phyloP scores from a whole-genome alignment of 2,329 filamentous ascomycete species.

The Aspergillus floridensis region DNA sequence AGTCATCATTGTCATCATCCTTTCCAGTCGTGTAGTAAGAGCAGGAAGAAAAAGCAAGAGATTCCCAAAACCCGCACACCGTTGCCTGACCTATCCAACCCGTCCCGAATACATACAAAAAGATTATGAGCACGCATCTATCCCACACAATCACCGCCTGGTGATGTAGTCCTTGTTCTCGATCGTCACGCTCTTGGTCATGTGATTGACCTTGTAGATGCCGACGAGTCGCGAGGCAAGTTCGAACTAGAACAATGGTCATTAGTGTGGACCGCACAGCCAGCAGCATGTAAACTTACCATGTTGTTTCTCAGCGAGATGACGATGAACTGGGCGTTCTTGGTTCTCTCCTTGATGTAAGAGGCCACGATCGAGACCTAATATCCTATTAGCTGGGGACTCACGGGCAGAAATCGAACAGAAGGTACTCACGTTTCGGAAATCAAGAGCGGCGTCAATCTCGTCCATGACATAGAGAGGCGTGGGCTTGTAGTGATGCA shows the following conservation, averaged over 20 bases:
- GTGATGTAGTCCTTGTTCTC: conserved; percentile 76
- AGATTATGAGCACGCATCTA: conserved; percentile 1
- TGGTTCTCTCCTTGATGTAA: conserved; percentile 98
- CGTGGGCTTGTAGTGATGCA: conserved; percentile 97
- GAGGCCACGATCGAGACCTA: conserved; percentile 95
- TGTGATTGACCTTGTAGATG: conserved; percentile 99
- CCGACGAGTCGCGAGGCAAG: conserved; percentile 91
- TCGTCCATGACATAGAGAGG: conserved; percentile 99
- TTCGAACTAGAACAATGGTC: conserved; percentile 63
- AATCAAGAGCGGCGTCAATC: conserved; percentile 96
- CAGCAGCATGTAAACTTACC: conserved; percentile 41
- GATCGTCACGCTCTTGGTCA: conserved; percentile 89
- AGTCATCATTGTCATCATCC: neutral
- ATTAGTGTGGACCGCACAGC: conserved; percentile 2
- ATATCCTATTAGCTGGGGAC: conserved; percentile 10
- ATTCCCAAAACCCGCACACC: conserved; percentile 2
- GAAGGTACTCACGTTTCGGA: conserved; percentile 76
- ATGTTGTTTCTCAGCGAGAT: conserved; percentile 98
- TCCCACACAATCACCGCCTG: conserved; percentile 26
- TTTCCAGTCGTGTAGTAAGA: neutral
- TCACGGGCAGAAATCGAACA: neutral
- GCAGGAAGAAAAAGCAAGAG: neutral
- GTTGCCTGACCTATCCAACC: conserved; percentile 1
- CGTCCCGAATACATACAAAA: conserved; percentile 1
- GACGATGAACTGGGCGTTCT: conserved; percentile 98